These are phyloP conservation scores for Ceratobasidium sp. DNA, from an alignment of 1,284 basidiomycete species.

Conservation along the genomic window DNA sequence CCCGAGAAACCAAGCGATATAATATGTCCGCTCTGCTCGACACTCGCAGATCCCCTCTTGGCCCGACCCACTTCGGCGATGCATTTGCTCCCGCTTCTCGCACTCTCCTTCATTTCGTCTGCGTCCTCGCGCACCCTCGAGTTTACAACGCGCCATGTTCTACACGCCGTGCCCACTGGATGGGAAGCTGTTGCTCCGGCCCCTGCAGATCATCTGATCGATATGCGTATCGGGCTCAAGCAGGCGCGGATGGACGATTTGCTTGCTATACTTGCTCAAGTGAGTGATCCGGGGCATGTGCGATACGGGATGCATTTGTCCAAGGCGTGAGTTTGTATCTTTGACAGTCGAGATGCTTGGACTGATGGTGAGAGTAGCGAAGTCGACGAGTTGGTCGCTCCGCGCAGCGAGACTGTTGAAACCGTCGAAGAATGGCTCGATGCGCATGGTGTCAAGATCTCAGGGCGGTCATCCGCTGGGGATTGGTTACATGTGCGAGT, in stretches of 20 bases:
- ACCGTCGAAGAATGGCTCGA: slow-evolving; percentile 25
- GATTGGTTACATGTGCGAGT: slow-evolving; percentile 24
- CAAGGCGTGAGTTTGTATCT: slow-evolving; percentile 53
- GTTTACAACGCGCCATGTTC: slow-evolving; percentile 2
- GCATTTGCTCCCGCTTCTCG: not conserved
- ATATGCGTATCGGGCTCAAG: too few species aligned
- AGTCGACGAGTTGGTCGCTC: slow-evolving; percentile 4
- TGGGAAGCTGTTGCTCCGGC: not conserved
- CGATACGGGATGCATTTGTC: slow-evolving; percentile 26
- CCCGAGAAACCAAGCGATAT: not conserved
- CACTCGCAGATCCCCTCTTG: not conserved
- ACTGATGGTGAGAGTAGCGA: not conserved
- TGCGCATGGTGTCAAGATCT: slow-evolving; percentile 3
- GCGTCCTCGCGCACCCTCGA: not conserved
- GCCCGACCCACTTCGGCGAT: not conserved
- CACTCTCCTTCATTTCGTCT: not conserved
- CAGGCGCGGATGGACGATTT: slow-evolving; percentile 13
- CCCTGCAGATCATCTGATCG: slow-evolving; percentile 2
- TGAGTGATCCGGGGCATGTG: slow-evolving; percentile 18
- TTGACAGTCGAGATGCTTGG: slow-evolving; percentile 49
- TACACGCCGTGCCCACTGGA: slow-evolving; percentile 13
- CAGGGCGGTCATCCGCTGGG: not conserved
- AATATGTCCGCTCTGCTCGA: not conserved
- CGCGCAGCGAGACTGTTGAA: not conserved
- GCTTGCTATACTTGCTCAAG: not conserved